phyloP scores from a whole-genome alignment of 78 protist genomes.

The Isochrysis galbana region DNA sequence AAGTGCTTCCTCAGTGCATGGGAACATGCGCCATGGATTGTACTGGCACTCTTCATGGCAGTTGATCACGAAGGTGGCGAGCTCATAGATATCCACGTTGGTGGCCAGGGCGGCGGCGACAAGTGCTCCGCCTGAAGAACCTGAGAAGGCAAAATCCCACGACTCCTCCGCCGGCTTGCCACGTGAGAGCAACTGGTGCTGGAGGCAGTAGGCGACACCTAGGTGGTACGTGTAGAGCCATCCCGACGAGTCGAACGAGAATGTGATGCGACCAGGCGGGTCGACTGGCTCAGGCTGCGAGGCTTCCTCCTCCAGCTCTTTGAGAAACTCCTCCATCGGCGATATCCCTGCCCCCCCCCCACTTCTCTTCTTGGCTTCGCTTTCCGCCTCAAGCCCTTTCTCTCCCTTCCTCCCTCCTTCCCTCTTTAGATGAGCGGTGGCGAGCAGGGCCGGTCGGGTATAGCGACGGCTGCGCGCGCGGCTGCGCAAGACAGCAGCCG shows the following conservation, averaged over 20 bases:
- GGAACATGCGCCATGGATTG: neutral
- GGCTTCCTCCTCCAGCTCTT: too few relatives aligned
- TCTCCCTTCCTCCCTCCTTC: too few relatives aligned
- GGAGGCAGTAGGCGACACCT: neutral
- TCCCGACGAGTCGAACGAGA: constrained; percentile 16
- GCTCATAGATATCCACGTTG: neutral
- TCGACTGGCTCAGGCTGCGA: too few relatives aligned
- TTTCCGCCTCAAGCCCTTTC: too few relatives aligned
- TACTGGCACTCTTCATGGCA: neutral
- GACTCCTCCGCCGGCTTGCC: neutral
- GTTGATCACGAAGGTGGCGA: neutral
- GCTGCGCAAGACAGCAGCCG: too few relatives aligned
- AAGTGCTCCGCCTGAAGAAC: constrained; percentile 15
- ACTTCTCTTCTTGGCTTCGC: too few relatives aligned
- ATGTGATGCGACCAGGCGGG: neutral
- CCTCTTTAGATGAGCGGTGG: too few relatives aligned
- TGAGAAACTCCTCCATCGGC: too few relatives aligned
- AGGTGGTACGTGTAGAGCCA: constrained; percentile 23
- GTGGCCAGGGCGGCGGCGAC: neutral
- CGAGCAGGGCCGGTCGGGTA: too few relatives aligned
- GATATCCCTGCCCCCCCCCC: too few relatives aligned
- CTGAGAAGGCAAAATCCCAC: neutral
- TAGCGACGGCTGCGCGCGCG: too few relatives aligned
- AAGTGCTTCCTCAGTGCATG: too few relatives aligned
- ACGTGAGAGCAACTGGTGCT: neutral